These are phyloP conservation scores for Kwoniella newhampshirensis DNA, from an alignment of 768 basidiomycete genomes.

Conservation along the genomic window DNA sequence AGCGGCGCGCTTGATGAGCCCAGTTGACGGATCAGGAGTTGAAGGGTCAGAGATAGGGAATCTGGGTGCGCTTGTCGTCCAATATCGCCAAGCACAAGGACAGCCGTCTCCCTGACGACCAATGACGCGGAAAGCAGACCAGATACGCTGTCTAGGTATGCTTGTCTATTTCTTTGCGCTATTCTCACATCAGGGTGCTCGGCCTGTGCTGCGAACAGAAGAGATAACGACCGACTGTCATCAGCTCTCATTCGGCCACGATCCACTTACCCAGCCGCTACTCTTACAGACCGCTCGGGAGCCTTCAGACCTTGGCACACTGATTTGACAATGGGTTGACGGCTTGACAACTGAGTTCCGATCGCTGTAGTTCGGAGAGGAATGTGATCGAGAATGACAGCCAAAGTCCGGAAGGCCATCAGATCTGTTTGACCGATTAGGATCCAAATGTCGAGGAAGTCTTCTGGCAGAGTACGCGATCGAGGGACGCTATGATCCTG, in stretches of 20 bases:
- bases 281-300: slow-evolving; percentile 7
- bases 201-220: slow-evolving; percentile 9
- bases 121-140: not conserved
- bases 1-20: slow-evolving; percentile 33
- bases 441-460: slow-evolving; percentile 12
- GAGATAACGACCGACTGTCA: slow-evolving; percentile 13
- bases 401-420: slow-evolving; percentile 7
- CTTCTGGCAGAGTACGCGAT: slow-evolving; percentile 10
- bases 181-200: slow-evolving; percentile 15
- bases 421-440: slow-evolving; percentile 1
- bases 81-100: slow-evolving; percentile 32
- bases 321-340: slow-evolving; percentile 9
- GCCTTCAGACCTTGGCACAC: slow-evolving; percentile 1
- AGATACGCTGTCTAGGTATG: slow-evolving; percentile 1
- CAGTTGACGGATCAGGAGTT: slow-evolving; percentile 36
- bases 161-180: slow-evolving; percentile 6
- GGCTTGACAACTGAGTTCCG: slow-evolving; percentile 8
- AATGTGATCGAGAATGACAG: slow-evolving; percentile 16
- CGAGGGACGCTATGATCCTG: not conserved
- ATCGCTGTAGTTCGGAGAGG: not conserved
- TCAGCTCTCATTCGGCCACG: not conserved
- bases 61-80: slow-evolving; percentile 24
- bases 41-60: slow-evolving; percentile 28
- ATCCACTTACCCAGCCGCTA: slow-evolving; percentile 21
- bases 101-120: slow-evolving; percentile 26